phyloP scores from a whole-genome alignment of 2,329 filamentous ascomycete genomes.

The Penicillium sp. region DNA sequence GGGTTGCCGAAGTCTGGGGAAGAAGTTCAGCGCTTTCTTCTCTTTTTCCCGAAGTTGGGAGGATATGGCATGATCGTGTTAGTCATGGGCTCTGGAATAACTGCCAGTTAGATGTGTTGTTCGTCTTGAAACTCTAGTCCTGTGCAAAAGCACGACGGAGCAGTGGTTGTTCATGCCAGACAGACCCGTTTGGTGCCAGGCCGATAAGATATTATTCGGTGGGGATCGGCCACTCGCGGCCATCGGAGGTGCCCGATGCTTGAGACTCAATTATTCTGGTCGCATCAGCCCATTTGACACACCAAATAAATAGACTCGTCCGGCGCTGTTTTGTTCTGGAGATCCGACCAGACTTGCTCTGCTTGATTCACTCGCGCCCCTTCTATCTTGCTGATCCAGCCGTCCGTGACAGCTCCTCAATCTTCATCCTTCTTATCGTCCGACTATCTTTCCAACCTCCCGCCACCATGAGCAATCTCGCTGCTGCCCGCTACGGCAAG shows the following conservation, averaged over 20 bases:
- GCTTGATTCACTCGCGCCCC: not conserved
- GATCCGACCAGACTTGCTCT: slow-evolving; percentile 1
- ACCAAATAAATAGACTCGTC: slow-evolving; percentile 24
- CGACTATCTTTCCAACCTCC: no score
- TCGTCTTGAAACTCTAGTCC: not conserved
- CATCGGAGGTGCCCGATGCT: slow-evolving; percentile 47
- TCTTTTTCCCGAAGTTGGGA: not conserved
- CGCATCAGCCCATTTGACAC: slow-evolving; percentile 27
- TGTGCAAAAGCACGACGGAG: not conserved
- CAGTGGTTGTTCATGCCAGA: no score
- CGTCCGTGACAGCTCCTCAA: not conserved
- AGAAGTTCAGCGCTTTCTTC: not conserved
- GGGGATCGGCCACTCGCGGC: slow-evolving; percentile 41
- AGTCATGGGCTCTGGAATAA: not conserved
- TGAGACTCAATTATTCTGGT: not conserved
- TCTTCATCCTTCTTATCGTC: not conserved
- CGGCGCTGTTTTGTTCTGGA: not conserved
- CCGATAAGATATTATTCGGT: slow-evolving; percentile 44
- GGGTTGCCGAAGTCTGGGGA: slow-evolving; percentile 11
- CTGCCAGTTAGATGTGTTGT: not conserved
- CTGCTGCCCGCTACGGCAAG: slow-evolving; percentile 63
- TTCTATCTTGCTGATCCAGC: not conserved
- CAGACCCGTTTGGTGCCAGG: no score
- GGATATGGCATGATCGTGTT: not conserved
- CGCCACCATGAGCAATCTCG: slow-evolving; percentile 43